phyloP scores from a whole-genome alignment of 176 grass and related monocot species.

The Hordeum marinum region DNA sequence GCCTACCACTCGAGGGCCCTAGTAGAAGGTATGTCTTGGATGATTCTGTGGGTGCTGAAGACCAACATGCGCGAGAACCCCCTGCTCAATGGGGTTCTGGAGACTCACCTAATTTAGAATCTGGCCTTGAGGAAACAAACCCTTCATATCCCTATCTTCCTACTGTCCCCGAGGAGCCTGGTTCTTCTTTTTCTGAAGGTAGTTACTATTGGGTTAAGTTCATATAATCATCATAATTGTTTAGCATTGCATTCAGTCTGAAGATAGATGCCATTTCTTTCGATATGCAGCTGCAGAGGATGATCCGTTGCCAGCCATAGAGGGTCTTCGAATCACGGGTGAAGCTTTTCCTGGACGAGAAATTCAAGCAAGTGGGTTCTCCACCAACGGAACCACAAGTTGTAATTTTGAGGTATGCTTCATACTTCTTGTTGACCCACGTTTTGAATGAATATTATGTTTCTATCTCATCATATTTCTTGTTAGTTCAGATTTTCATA shows the following conservation, averaged over 20 bases:
- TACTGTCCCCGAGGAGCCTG: slow-evolving; percentile 77
- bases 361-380: slow-evolving; percentile 75
- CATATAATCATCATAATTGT: background rate
- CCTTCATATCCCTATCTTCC: slow-evolving; percentile 74
- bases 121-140: slow-evolving; percentile 56
- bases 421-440: slow-evolving; percentile 9
- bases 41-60: slow-evolving; percentile 33
- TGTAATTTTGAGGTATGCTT: slow-evolving; percentile 88
- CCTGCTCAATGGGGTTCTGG: slow-evolving; percentile 59
- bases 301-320: slow-evolving; percentile 78
- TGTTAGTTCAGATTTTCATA: background rate
- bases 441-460: background rate
- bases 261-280: slow-evolving; percentile 3
- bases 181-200: slow-evolving; percentile 97
- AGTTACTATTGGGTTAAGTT: slow-evolving; percentile 19
- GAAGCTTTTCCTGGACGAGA: slow-evolving; percentile 84
- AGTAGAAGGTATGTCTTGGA: slow-evolving; percentile 44
- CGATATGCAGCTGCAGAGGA: slow-evolving; percentile 65
- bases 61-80: slow-evolving; percentile 44
- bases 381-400: slow-evolving; percentile 77
- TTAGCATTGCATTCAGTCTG: background rate
- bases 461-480: background rate
- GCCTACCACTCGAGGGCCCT: slow-evolving; percentile 48
- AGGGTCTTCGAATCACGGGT: slow-evolving; percentile 72
- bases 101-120: slow-evolving; percentile 50